Evolutionary conservation across 495 filamentous ascomycete genomes (phyloP).

Genomic region (Penicillium coffeae): DNA sequence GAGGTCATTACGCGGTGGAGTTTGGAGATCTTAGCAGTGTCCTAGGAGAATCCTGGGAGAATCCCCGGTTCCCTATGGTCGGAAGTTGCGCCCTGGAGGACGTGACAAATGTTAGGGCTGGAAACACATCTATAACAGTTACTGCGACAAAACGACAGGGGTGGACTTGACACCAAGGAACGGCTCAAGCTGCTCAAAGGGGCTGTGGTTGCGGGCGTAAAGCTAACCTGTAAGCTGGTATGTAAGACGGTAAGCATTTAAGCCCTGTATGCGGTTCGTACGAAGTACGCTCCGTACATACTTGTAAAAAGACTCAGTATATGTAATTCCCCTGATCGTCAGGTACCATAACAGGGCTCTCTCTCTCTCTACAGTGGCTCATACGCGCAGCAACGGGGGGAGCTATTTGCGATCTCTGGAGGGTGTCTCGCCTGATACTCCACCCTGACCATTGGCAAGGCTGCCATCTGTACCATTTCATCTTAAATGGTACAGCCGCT

Average conservation of each 20-base stretch:
- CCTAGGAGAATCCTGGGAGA: too few relatives aligned
- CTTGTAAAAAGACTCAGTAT: background rate
- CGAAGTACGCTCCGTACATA: background rate
- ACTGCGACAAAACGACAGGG: background rate
- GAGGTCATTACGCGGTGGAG: background rate
- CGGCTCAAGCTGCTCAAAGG: background rate
- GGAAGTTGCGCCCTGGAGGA: too few relatives aligned
- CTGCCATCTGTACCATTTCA: background rate
- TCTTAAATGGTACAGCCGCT: too few relatives aligned
- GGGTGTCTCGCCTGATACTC: background rate
- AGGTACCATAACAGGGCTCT: slow-evolving; percentile 9
- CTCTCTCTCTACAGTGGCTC: background rate
- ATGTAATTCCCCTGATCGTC: slow-evolving; percentile 15
- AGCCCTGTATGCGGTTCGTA: background rate
- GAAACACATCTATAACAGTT: background rate
- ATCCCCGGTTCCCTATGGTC: too few relatives aligned
- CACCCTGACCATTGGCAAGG: background rate
- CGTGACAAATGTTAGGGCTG: background rate
- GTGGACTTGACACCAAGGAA: background rate
- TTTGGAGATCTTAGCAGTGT: too few relatives aligned
- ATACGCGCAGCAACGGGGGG: too few relatives aligned
- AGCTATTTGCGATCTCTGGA: too few relatives aligned
- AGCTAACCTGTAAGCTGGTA: background rate
- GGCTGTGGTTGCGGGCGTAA: background rate
- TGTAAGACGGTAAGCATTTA: too few relatives aligned